Evolutionary conservation across 345 rosid species (phyloP).

Genomic region (Eucalyptus melliodora): DNA sequence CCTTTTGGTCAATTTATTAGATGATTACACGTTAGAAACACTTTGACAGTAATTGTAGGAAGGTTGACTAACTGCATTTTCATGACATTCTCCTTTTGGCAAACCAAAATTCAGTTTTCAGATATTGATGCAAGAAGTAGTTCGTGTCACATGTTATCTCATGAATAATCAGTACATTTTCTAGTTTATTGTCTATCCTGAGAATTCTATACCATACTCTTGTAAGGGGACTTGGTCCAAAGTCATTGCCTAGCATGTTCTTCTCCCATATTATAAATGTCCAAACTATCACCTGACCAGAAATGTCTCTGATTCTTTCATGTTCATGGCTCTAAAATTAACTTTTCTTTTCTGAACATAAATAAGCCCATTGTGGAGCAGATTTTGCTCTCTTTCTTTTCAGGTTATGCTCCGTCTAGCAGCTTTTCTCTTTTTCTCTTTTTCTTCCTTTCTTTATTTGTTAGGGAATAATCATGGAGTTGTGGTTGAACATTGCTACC

Average conservation of each 20-base stretch:
- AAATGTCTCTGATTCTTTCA: not conserved
- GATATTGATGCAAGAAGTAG: not conserved
- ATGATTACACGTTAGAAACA: not conserved
- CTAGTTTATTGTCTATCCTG: not conserved
- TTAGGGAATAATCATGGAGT: constrained; percentile 11
- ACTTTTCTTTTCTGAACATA: not conserved
- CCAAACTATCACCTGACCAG: not conserved
- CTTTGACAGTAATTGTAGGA: not conserved
- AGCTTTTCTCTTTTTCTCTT: not conserved
- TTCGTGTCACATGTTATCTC: not conserved
- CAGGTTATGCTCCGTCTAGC: not conserved
- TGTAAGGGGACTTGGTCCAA: not conserved
- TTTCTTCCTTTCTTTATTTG: not conserved
- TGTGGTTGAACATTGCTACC: constrained; percentile 11
- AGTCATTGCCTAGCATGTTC: not conserved
- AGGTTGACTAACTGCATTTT: not conserved
- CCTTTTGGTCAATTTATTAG: not conserved
- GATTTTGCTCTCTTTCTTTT: not conserved
- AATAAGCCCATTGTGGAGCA: not conserved
- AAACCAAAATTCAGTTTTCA: not conserved
- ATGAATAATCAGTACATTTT: not conserved
- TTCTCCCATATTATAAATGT: not conserved
- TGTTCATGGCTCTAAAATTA: not conserved
- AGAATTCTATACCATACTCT: too few relatives aligned
- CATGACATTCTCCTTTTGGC: not conserved